Base-by-base conservation (phyloP, 805 yeast species). In the Pichia insulana region DNA sequence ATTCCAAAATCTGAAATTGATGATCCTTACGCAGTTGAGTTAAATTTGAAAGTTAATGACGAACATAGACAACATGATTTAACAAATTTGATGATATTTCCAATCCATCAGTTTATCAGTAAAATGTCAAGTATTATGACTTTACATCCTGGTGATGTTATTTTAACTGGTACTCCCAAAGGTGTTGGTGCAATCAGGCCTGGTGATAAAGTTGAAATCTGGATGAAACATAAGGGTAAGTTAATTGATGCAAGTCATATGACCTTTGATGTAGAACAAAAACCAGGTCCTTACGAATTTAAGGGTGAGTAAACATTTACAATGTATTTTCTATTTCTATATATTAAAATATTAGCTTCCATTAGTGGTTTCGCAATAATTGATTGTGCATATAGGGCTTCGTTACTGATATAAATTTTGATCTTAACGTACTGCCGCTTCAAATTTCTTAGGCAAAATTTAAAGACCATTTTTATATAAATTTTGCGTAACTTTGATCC, bases 161-260 rank as follows among this genome's bases (percentile, higher is more conserved):
- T 92, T 45, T 69, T 92, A 40, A 92, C 98, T 1, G 98, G 98
- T 15, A 92, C 98, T 1, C 98, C 98, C 36, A 86, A 88, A 61
- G 98, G 98, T 15, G 98, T 92, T n/a, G 96, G 97, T 8, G 66
- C 73, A 20, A 65, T 89, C 28, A 61, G 61, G 6, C 84, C 95
- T 0, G 97, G 97, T 9, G 97, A 92, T 58, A 56, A 60, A 20
- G 67, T 92, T 22, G 69, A 70, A 36, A 95, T 94, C 7, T 72
- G 74, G 49, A 62, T 87, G 48, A 63, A 60, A 25, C 73, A 70
- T 27, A 73, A 73, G 28, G 90, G 79, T 10, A 56, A 74, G 44
- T 68, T 69, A 9, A 57, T 90, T 22, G 75, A 70, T 27, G 76
- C 71, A 30, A 63, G 68, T 42, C 48, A 53, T 7, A 64, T 83